These are phyloP conservation scores for Yamadazyma triangularis DNA, from an alignment of 1,139 yeast genomes.

Conservation along the genomic window DNA sequence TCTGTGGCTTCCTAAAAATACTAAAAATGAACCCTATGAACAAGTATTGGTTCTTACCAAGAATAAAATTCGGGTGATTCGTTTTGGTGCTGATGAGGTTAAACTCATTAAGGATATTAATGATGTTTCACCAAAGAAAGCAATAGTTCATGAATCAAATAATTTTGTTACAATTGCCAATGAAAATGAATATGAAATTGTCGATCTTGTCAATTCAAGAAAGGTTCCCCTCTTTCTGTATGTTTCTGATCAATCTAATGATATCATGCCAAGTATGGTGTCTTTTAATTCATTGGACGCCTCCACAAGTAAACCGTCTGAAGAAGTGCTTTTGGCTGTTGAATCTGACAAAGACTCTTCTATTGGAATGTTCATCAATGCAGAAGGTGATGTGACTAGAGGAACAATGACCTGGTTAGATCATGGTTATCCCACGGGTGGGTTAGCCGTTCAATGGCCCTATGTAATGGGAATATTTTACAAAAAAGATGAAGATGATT, in stretches of 20 bases:
- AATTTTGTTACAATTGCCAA: constrained; percentile 62
- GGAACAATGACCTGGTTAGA: constrained; percentile 73
- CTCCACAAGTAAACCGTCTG: too few relatives aligned
- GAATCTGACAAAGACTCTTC: constrained; percentile 41
- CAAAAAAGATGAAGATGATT: constrained; percentile 3
- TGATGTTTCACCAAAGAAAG: constrained; percentile 46
- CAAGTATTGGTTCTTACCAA: constrained; percentile 28
- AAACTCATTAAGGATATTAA: constrained; percentile 58
- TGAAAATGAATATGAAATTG: constrained; percentile 56
- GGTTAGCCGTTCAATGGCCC: constrained; percentile 35
- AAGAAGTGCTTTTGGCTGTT: constrained; percentile 63
- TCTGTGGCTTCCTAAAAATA: constrained; percentile 12
- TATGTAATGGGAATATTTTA: constrained; percentile 28
- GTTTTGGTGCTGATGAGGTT: constrained; percentile 48
- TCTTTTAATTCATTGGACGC: constrained; percentile 27
- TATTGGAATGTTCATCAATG: constrained; percentile 78
- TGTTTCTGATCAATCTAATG: constrained; percentile 3
- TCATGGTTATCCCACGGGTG: constrained; percentile 34
- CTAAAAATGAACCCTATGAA: too few relatives aligned
- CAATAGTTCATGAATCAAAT: constrained; percentile 32
- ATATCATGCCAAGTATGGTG: constrained; percentile 45
- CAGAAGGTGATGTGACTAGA: constrained; percentile 79
- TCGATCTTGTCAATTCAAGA: constrained; percentile 57
- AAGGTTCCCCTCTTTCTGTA: constrained; percentile 59
- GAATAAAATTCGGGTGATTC: constrained; percentile 56